phyloP scores from a whole-genome alignment of 1,284 basidiomycete species.

The Pisolithus thermaeus region DNA sequence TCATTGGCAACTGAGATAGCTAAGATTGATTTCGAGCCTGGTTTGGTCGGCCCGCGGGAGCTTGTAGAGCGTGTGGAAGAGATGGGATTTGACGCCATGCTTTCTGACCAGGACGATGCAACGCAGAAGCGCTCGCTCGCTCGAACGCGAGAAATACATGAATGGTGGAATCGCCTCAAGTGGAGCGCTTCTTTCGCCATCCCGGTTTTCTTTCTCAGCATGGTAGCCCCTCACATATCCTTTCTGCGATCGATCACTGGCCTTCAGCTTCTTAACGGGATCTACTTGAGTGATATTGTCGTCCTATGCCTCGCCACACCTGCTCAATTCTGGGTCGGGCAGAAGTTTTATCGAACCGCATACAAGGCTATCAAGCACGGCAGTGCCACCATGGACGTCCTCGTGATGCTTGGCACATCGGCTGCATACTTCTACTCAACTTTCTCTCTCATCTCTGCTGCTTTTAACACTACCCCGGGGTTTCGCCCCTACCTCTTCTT shows the following conservation, averaged over 20 bases:
- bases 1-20: conserved; percentile 72
- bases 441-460: conserved; percentile 61
- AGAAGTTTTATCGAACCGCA: conserved; percentile 83
- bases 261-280: conserved; percentile 49
- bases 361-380: conserved; percentile 90
- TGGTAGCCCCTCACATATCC: conserved; percentile 78
- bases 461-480: conserved; percentile 57
- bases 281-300: conserved; percentile 85
- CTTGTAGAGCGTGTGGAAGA: conserved; percentile 86
- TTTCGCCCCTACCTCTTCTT: conserved; percentile 91
- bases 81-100: conserved; percentile 85
- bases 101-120: conserved; percentile 76
- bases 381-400: conserved; percentile 94
- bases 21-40: conserved; percentile 72
- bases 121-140: conserved; percentile 90
- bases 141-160: conserved; percentile 85
- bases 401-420: conserved; percentile 93
- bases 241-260: conserved; percentile 48
- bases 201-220: conserved; percentile 90
- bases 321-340: conserved; percentile 89
- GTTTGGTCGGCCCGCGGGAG: conserved; percentile 71
- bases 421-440: conserved; percentile 92
- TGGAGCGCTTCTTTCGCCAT: conserved; percentile 77
- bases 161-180: conserved; percentile 84
- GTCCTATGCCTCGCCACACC: conserved; percentile 84